Percentiles rank a stretch among this genome's conserved stretches.
phyloP scores from a whole-genome alignment of 2,329 filamentous ascomycete genomes.

The Elsinoe fawcettii region DNA sequence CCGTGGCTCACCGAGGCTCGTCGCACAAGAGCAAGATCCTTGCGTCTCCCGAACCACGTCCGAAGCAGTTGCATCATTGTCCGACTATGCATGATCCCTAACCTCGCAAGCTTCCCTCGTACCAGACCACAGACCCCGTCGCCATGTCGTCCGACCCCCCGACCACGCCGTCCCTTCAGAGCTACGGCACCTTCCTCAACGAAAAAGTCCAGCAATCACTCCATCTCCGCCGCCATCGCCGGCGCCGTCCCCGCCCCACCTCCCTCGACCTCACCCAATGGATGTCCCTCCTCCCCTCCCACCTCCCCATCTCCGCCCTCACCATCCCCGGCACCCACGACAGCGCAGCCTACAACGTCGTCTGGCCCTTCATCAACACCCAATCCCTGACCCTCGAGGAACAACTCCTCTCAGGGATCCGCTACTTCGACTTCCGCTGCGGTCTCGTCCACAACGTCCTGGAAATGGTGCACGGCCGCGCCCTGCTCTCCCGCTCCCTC shows the following conservation, averaged over 20 bases:
- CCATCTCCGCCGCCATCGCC: not conserved
- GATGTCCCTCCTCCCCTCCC: constrained; percentile 25
- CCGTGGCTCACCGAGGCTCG: not conserved
- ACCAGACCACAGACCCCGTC: not conserved
- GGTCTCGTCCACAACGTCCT: constrained; percentile 26
- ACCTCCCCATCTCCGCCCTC: constrained; percentile 24
- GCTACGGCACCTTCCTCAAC: constrained; percentile 14
- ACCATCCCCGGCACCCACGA: constrained; percentile 33
- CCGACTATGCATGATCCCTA: not conserved
- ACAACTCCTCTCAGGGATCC: constrained; percentile 30
- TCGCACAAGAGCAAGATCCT: not conserved
- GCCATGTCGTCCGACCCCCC: not conserved
- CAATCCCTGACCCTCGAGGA: constrained; percentile 25
- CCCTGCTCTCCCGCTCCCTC: constrained; percentile 26
- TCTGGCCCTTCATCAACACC: constrained; percentile 30
- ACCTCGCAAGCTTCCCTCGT: not conserved
- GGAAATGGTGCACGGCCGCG: constrained; percentile 32
- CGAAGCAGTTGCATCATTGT: not conserved
- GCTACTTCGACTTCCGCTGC: constrained; percentile 32
- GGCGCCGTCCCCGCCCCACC: not conserved
- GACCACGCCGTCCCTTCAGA: not conserved
- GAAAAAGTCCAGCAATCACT: constrained; percentile 5
- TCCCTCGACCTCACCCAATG: constrained; percentile 18
- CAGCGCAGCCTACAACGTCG: constrained; percentile 29
- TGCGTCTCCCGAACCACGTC: not conserved